These are phyloP conservation scores for Infundibulicybe gibba DNA, from an alignment of 768 basidiomycete genomes.

Conservation along the genomic window DNA sequence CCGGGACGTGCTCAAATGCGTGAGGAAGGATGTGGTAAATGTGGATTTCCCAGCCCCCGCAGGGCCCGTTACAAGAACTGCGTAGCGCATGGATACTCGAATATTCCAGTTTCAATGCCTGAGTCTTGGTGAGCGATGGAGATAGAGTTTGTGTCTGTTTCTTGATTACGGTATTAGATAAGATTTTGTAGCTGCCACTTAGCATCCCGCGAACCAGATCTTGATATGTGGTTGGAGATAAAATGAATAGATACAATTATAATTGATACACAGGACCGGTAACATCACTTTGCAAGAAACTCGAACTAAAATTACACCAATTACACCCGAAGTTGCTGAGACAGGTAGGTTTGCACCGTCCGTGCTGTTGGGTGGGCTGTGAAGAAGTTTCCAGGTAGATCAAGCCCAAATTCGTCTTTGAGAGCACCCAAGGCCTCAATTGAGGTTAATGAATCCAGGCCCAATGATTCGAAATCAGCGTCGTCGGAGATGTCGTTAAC, in stretches of 20 bases:
- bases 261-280: too few relatives aligned
- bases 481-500: conserved; percentile 37
- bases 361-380: conserved; percentile 31
- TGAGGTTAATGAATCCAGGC: conserved; percentile 62
- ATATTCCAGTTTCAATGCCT: background rate
- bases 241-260: too few relatives aligned
- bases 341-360: conserved; percentile 29
- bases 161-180: background rate
- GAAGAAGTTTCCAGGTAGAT: conserved; percentile 45
- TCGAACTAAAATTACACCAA: too few relatives aligned
- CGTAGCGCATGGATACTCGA: conserved; percentile 67
- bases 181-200: too few relatives aligned
- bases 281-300: too few relatives aligned
- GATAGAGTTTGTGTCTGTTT: background rate
- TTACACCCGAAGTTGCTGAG: background rate
- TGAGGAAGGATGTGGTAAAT: conserved; percentile 83
- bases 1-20: conserved; percentile 79
- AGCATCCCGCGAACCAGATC: too few relatives aligned
- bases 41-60: conserved; percentile 98
- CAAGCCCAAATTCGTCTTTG: conserved; percentile 32
- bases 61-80: conserved; percentile 88
- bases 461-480: conserved; percentile 43
- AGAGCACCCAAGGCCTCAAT: conserved; percentile 57
- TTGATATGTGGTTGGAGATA: too few relatives aligned
- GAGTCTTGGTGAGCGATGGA: too few relatives aligned